Evolutionary conservation across 371 early-diverging fungal species (phyloP).

Genomic region (Amoeboaphelidium protococcarum): DNA sequence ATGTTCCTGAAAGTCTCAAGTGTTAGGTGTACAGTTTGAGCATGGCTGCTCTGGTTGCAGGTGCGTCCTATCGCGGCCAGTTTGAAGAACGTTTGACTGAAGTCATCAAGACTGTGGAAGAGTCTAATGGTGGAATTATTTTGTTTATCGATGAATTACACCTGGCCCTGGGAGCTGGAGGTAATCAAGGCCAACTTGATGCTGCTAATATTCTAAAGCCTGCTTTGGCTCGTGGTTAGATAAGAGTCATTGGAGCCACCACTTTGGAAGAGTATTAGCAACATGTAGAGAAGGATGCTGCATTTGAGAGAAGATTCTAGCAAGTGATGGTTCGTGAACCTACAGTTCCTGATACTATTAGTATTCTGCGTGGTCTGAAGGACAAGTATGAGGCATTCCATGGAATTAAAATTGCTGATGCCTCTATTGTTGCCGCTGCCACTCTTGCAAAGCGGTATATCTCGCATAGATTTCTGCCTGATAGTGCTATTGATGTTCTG

Average conservation of each 20-base stretch:
- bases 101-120: slow-evolving; percentile 81
- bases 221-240: slow-evolving; percentile 8
- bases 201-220: slow-evolving; percentile 67
- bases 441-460: slow-evolving; percentile 47
- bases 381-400: slow-evolving; percentile 48
- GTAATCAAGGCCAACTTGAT: slow-evolving; percentile 68
- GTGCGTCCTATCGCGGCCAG: slow-evolving; percentile 84
- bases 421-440: slow-evolving; percentile 47
- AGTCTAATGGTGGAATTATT: slow-evolving; percentile 65
- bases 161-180: slow-evolving; percentile 55
- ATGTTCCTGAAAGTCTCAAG: slow-evolving; percentile 70
- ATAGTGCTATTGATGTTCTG: slow-evolving; percentile 60
- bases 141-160: slow-evolving; percentile 99
- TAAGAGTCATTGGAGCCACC: slow-evolving; percentile 19
- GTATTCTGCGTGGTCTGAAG: slow-evolving; percentile 51
- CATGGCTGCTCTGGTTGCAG: slow-evolving; percentile 77
- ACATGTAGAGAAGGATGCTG: slow-evolving; percentile 16
- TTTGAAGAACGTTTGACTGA: slow-evolving; percentile 97
- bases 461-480: slow-evolving; percentile 47
- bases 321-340: slow-evolving; percentile 65
- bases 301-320: no score
- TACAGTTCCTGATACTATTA: slow-evolving; percentile 44
- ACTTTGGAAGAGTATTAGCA: slow-evolving; percentile 16
- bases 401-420: slow-evolving; percentile 42
- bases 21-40: slow-evolving; percentile 79